A percentile compares a stretch with the other conserved stretches of the same genome.
Evolutionary conservation across 2,329 filamentous ascomycete genomes (phyloP).

Genomic region (Epicoccum nigrum): DNA sequence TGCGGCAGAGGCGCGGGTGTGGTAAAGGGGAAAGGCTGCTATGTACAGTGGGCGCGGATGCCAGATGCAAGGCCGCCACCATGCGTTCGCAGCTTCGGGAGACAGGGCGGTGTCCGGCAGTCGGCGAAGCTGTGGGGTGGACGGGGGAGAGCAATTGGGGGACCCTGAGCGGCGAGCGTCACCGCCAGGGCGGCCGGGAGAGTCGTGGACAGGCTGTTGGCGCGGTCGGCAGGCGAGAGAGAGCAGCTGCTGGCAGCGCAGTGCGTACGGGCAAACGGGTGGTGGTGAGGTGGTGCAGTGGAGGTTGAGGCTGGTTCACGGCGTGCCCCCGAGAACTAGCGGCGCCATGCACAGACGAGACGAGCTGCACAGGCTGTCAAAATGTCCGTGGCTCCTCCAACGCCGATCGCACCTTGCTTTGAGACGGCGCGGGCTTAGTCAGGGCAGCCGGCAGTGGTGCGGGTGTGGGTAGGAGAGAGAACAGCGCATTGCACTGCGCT

Average conservation of each 20-base stretch:
- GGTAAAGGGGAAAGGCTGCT: background rate
- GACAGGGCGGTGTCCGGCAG: conserved; percentile 2
- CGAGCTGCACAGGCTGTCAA: background rate
- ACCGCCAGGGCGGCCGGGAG: conserved; percentile 14
- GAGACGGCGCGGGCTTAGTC: conserved; percentile 5
- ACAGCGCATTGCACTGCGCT: background rate
- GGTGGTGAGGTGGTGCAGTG: conserved; percentile 4
- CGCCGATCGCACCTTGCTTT: conserved; percentile 3
- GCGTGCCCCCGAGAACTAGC: background rate
- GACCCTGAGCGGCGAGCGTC: conserved; percentile 36
- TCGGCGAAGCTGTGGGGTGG: conserved; percentile 5
- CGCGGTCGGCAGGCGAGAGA: conserved; percentile 1
- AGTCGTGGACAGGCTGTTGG: background rate
- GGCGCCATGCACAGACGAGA: conserved; percentile 4
- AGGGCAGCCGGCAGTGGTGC: background rate
- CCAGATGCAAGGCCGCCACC: background rate
- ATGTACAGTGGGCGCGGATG: background rate
- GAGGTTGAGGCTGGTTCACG: conserved; percentile 10
- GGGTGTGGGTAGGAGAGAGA: background rate
- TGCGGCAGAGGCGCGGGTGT: background rate
- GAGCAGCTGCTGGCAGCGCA: background rate
- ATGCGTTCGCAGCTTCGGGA: conserved; percentile 1
- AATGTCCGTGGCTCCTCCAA: background rate
- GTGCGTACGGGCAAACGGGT: background rate
- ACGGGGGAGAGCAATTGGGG: conserved; percentile 1